phyloP scores from a whole-genome alignment of 192 early-diverging fungal species.

The Umbelopsis sp. region DNA sequence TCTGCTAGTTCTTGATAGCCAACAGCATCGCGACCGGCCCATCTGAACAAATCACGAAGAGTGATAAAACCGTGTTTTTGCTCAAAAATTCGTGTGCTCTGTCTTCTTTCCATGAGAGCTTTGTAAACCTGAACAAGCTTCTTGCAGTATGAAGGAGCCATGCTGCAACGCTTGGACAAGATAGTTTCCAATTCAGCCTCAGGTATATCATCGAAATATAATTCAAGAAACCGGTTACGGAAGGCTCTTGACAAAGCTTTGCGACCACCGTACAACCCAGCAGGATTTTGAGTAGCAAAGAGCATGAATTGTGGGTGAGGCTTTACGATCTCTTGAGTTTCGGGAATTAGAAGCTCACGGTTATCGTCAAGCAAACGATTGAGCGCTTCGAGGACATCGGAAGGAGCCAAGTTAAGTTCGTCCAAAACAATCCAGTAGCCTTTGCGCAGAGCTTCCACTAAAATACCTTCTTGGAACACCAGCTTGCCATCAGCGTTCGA shows the following conservation, averaged over 20 bases:
- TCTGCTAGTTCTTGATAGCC: slow-evolving; percentile 86
- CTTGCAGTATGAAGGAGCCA: slow-evolving; percentile 89
- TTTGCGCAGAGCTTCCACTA: slow-evolving; percentile 90
- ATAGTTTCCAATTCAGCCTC: slow-evolving; percentile 90
- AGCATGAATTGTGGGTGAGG: slow-evolving; percentile 97
- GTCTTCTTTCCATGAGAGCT: slow-evolving; percentile 71
- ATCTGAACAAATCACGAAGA: slow-evolving; percentile 95
- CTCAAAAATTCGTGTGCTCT: slow-evolving; percentile 90
- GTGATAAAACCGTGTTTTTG: slow-evolving; percentile 94
- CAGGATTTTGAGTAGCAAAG: slow-evolving; percentile 99
- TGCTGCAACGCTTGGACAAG: slow-evolving; percentile 76
- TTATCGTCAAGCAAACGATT: slow-evolving; percentile 98
- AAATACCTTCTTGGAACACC: slow-evolving; percentile 94
- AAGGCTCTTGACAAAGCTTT: slow-evolving; percentile 96
- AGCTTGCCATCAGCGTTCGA: slow-evolving; percentile 79
- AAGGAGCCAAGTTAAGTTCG: slow-evolving; percentile 97
- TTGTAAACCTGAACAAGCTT: slow-evolving; percentile 86
- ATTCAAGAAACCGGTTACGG: slow-evolving; percentile 95
- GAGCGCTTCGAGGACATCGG: slow-evolving; percentile 97
- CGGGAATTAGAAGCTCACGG: slow-evolving; percentile 92
- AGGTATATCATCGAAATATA: slow-evolving; percentile 97
- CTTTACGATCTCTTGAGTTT: slow-evolving; percentile 91
- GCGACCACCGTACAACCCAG: slow-evolving; percentile 96
- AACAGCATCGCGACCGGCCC: slow-evolving; percentile 84
- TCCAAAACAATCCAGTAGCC: slow-evolving; percentile 99